A percentile compares a stretch with the other conserved stretches of the same genome.
These are phyloP conservation scores for Skeletonema marinoi DNA, from an alignment of 108 stramenopile species.

Conservation along the genomic window DNA sequence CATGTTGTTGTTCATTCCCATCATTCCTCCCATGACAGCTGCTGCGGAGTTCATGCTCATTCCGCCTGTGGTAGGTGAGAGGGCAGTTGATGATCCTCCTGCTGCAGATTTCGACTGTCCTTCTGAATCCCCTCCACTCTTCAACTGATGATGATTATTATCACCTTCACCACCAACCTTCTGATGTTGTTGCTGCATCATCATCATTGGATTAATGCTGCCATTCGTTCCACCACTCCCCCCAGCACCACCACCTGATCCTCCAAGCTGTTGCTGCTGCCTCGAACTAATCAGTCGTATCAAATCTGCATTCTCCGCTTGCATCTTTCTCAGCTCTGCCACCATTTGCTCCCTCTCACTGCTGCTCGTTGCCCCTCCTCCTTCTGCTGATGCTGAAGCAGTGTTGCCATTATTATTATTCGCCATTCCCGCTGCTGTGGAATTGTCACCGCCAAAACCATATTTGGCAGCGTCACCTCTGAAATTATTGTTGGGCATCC, in stretches of 20 bases:
- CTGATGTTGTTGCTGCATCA: neutral
- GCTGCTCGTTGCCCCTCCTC: neutral
- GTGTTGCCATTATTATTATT: neutral
- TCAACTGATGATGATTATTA: neutral
- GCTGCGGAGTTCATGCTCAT: neutral
- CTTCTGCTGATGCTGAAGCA: neutral
- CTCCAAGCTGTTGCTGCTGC: neutral
- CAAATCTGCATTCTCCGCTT: neutral
- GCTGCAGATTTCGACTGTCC: neutral
- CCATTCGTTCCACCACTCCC: neutral
- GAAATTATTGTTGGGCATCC: neutral
- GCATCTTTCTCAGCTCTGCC: neutral
- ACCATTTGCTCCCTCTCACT: neutral
- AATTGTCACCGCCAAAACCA: neutral
- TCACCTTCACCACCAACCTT: neutral
- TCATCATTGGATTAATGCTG: neutral
- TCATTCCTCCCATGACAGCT: neutral
- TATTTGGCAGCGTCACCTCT: neutral
- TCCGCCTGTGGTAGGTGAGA: neutral
- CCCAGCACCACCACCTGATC: neutral
- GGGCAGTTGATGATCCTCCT: neutral
- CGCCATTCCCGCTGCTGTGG: neutral
- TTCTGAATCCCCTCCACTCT: neutral
- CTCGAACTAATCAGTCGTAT: neutral
- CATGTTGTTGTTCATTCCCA: neutral